These are phyloP conservation scores for Ganoderma boninense DNA, from an alignment of 1,284 basidiomycete species.

Conservation along the genomic window DNA sequence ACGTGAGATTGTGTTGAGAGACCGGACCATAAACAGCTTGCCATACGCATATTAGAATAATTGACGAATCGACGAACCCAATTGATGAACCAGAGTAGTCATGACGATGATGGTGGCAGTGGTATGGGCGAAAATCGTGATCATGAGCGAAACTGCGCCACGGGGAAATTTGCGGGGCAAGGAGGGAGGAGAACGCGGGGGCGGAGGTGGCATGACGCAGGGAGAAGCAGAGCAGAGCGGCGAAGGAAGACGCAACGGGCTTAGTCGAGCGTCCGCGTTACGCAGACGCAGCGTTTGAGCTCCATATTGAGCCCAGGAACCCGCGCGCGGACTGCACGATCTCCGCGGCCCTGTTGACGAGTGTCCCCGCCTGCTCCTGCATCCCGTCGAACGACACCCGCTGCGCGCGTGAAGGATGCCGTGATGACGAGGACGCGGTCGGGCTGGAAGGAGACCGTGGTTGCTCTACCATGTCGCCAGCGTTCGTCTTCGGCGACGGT, in stretches of 20 bases:
- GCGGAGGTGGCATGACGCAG: not conserved
- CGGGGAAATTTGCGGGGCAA: constrained; percentile 11
- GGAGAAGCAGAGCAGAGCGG: constrained; percentile 2
- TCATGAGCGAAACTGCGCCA: not conserved
- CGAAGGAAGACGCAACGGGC: not conserved
- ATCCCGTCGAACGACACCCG: constrained; percentile 37
- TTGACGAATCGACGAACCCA: constrained; percentile 20
- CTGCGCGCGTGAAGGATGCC: constrained; percentile 35
- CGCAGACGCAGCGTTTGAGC: constrained; percentile 26
- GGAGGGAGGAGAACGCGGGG: constrained; percentile 14
- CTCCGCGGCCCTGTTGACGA: constrained; percentile 75
- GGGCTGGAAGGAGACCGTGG: constrained; percentile 22
- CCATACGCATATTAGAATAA: constrained; percentile 37
- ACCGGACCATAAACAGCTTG: constrained; percentile 24
- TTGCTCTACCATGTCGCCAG: not conserved
- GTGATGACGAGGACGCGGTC: constrained; percentile 24
- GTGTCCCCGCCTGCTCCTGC: constrained; percentile 48
- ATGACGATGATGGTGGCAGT: constrained; percentile 1
- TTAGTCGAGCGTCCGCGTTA: not conserved
- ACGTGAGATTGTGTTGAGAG: not conserved
- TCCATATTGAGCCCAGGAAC: constrained; percentile 62
- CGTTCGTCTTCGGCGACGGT: not conserved
- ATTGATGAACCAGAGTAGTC: constrained; percentile 7
- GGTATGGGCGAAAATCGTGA: constrained; percentile 1
- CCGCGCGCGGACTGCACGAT: constrained; percentile 73